These are phyloP conservation scores for Aspergillus mulundensis DNA, from an alignment of 495 filamentous ascomycete species.

Conservation along the genomic window DNA sequence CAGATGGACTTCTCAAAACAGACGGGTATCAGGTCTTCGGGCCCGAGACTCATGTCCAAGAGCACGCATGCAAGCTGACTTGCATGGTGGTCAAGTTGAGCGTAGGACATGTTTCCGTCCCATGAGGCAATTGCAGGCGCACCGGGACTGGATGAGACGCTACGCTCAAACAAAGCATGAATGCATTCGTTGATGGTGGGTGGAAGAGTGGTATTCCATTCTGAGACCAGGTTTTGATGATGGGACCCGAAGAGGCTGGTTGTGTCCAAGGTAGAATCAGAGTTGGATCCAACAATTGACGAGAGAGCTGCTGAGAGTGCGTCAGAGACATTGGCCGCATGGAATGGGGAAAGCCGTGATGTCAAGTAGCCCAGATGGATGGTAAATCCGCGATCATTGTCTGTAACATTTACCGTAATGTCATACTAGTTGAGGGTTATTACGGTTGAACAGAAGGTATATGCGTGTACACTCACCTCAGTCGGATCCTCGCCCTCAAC, in stretches of 20 bases:
- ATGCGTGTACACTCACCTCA: not conserved
- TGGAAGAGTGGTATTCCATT: not conserved
- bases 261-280: not conserved
- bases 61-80: constrained; percentile 21
- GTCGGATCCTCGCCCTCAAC: not conserved
- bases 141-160: not conserved
- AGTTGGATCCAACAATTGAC: not conserved
- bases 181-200: constrained; percentile 14
- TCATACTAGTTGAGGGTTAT: not conserved
- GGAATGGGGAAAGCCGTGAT: not conserved
- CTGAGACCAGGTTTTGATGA: not conserved
- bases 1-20: constrained; percentile 42
- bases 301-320: not conserved
- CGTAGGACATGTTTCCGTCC: constrained; percentile 21
- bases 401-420: not conserved
- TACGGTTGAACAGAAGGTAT: not conserved
- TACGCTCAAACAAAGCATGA: constrained; percentile 20
- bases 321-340: not conserved
- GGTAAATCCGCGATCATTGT: not conserved
- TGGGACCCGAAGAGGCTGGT: not conserved
- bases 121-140: not conserved
- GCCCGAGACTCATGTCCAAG: constrained; percentile 27
- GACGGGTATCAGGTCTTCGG: constrained; percentile 33
- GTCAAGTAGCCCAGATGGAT: not conserved
- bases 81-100: constrained; percentile 13